Conservation (phyloP, 2,329 filamentous ascomycete species). For the Stachybotrys echinatus region DNA sequence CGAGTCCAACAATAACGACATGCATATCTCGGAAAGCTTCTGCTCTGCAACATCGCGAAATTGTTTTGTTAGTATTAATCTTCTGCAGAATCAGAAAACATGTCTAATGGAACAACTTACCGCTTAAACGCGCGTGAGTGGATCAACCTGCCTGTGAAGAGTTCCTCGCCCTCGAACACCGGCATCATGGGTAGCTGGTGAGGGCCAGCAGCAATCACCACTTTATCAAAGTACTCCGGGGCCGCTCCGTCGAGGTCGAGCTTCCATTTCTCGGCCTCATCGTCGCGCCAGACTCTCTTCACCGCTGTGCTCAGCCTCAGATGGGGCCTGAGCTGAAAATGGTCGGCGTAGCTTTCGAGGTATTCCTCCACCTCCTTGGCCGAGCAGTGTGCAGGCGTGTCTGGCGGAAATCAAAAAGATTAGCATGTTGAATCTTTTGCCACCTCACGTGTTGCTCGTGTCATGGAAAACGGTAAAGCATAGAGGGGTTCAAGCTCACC, state of each 20-base stretch:
- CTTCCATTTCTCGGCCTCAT: slow-evolving; percentile 16
- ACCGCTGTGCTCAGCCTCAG: slow-evolving; percentile 21
- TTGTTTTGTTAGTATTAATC: background rate
- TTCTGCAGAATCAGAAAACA: background rate
- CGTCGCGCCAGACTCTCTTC: slow-evolving; percentile 9
- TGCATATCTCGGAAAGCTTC: slow-evolving; percentile 22
- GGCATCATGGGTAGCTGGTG: slow-evolving; percentile 30
- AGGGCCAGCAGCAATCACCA: slow-evolving; percentile 30
- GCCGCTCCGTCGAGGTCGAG: slow-evolving; percentile 17
- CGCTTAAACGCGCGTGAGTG: slow-evolving; percentile 15
- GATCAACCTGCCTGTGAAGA: slow-evolving; percentile 23
- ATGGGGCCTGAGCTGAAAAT: slow-evolving; percentile 22
- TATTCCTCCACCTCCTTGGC: slow-evolving; percentile 23
- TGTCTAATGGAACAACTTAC: slow-evolving; percentile 1
- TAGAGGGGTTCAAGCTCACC: slow-evolving; percentile 6
- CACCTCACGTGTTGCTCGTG: too few species aligned
- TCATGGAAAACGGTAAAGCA: background rate
- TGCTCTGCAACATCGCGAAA: slow-evolving; percentile 6
- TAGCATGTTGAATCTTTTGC: background rate
- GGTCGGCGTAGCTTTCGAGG: slow-evolving; percentile 25
- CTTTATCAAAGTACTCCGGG: slow-evolving; percentile 28
- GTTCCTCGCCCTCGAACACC: slow-evolving; percentile 20
- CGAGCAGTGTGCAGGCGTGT: slow-evolving; percentile 14
- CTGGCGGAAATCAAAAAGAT: slow-evolving; percentile 1
- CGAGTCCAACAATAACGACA: slow-evolving; percentile 39